Percentiles rank a stretch among this genome's conserved stretches.
phyloP scores from a whole-genome alignment of 768 basidiomycete genomes.

The Boletus rex-veris region DNA sequence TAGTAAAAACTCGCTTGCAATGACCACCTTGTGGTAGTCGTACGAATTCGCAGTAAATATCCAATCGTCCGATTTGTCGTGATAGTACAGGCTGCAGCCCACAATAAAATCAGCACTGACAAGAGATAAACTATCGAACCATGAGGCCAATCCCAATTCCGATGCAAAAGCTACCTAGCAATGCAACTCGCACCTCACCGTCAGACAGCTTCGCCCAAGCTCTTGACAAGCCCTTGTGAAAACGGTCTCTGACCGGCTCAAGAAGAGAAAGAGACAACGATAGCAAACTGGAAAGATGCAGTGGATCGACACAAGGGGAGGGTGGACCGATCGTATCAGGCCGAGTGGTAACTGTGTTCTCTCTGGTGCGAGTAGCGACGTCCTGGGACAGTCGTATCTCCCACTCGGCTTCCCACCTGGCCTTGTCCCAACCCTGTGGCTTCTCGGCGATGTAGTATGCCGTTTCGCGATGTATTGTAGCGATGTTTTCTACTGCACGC shows the following conservation, averaged over 20 bases:
- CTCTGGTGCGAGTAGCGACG: slow-evolving; percentile 49
- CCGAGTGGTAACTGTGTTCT: slow-evolving; percentile 31
- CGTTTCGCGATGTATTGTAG: slow-evolving; percentile 28
- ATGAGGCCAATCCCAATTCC: slow-evolving; percentile 44
- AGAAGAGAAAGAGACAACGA: slow-evolving; percentile 60
- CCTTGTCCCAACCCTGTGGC: slow-evolving; percentile 50
- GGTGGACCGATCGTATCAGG: slow-evolving; percentile 15
- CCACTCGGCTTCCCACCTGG: slow-evolving; percentile 67
- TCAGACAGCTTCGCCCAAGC: slow-evolving; percentile 25
- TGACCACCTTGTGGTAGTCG: too few relatives aligned
- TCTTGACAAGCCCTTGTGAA: slow-evolving; percentile 24
- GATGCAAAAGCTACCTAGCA: slow-evolving; percentile 43
- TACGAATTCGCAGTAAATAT: too few relatives aligned
- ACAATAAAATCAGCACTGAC: too few relatives aligned
- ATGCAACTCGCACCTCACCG: slow-evolving; percentile 30
- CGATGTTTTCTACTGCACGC: slow-evolving; percentile 46
- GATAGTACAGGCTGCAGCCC: neutral
- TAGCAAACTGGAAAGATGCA: slow-evolving; percentile 63
- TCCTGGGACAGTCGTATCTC: slow-evolving; percentile 56
- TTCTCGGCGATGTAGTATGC: slow-evolving; percentile 19
- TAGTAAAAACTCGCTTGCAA: neutral
- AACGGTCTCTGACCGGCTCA: slow-evolving; percentile 37
- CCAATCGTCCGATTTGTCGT: neutral
- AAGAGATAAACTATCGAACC: slow-evolving; percentile 20
- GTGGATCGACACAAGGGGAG: slow-evolving; percentile 51